Conservation (phyloP, 2,329 filamentous ascomycete species). For the Stemphylium beticola region DNA sequence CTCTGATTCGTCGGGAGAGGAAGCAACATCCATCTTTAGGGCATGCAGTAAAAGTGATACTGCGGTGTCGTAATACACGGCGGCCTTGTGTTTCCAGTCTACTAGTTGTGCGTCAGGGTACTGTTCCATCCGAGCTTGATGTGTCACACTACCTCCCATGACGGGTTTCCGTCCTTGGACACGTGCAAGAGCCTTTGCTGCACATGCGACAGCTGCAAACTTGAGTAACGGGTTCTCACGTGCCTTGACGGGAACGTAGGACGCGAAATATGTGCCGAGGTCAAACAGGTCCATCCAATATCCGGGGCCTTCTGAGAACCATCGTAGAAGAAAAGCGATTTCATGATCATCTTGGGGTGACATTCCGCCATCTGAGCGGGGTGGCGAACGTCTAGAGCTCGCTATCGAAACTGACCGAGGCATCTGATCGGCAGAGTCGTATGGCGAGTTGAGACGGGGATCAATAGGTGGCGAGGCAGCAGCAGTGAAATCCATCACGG, state of each 20-base stretch:
- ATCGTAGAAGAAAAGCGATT: slow-evolving; percentile 64
- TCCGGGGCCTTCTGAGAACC: slow-evolving; percentile 66
- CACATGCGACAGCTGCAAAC: slow-evolving; percentile 65
- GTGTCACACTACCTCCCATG: slow-evolving; percentile 55
- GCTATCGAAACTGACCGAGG: slow-evolving; percentile 34
- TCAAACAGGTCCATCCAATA: slow-evolving; percentile 66
- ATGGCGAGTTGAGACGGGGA: slow-evolving; percentile 42
- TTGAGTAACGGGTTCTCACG: slow-evolving; percentile 57
- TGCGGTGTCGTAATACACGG: slow-evolving; percentile 66
- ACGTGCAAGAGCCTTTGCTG: slow-evolving; percentile 65
- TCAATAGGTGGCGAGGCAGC: slow-evolving; percentile 45
- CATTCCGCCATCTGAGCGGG: slow-evolving; percentile 29
- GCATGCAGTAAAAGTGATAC: slow-evolving; percentile 56
- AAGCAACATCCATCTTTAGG: slow-evolving; percentile 41
- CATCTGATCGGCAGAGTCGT: slow-evolving; percentile 35
- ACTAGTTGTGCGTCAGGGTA: slow-evolving; percentile 56
- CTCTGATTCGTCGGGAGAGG: slow-evolving; percentile 39
- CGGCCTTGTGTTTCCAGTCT: slow-evolving; percentile 66
- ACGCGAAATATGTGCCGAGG: slow-evolving; percentile 65
- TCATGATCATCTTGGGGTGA: slow-evolving; percentile 57
- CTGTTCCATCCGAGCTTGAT: slow-evolving; percentile 59
- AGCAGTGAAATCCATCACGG: slow-evolving; percentile 53
- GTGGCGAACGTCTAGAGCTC: slow-evolving; percentile 32
- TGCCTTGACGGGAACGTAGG: slow-evolving; percentile 65
- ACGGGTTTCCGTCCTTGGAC: slow-evolving; percentile 60